phyloP scores from a whole-genome alignment of 164 flowering plant genomes.

The Vitis rupestris region DNA sequence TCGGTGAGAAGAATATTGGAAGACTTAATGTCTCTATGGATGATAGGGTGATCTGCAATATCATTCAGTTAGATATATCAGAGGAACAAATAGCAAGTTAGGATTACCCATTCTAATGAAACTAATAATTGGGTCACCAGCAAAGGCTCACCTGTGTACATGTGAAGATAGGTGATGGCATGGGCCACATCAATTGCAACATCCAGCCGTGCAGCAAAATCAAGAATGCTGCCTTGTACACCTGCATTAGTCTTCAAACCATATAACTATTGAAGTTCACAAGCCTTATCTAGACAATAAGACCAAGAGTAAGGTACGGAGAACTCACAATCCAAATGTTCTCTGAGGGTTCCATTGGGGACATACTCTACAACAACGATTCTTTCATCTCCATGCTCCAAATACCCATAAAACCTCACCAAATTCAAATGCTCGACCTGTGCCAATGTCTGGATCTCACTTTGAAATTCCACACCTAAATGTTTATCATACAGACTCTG shows the following conservation, averaged over 20 bases:
- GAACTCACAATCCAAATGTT: slow-evolving; percentile 87
- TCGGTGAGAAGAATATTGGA: slow-evolving; percentile 95
- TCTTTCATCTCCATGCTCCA: slow-evolving; percentile 77
- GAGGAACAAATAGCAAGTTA: not conserved
- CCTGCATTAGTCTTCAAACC: slow-evolving; percentile 41
- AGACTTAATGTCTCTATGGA: slow-evolving; percentile 96
- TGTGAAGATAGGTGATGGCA: slow-evolving; percentile 95
- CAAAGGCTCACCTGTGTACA: slow-evolving; percentile 70
- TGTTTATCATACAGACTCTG: slow-evolving; percentile 71
- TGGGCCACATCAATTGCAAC: slow-evolving; percentile 94
- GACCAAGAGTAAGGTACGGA: not conserved
- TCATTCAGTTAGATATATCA: not conserved
- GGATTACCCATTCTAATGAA: not conserved
- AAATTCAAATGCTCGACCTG: slow-evolving; percentile 82
- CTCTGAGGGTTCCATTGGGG: slow-evolving; percentile 89
- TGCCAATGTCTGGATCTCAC: slow-evolving; percentile 68
- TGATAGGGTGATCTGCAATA: slow-evolving; percentile 82
- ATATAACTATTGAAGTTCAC: not conserved
- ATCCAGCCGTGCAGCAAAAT: slow-evolving; percentile 77
- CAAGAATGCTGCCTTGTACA: slow-evolving; percentile 56
- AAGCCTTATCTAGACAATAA: not conserved
- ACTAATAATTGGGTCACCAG: not conserved
- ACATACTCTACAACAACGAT: slow-evolving; percentile 87
- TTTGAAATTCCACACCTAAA: slow-evolving; percentile 67
- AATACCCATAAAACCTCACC: slow-evolving; percentile 70